These are phyloP conservation scores for Hanseniaspora meyeri DNA, from an alignment of 805 yeast species.

Conservation along the genomic window DNA sequence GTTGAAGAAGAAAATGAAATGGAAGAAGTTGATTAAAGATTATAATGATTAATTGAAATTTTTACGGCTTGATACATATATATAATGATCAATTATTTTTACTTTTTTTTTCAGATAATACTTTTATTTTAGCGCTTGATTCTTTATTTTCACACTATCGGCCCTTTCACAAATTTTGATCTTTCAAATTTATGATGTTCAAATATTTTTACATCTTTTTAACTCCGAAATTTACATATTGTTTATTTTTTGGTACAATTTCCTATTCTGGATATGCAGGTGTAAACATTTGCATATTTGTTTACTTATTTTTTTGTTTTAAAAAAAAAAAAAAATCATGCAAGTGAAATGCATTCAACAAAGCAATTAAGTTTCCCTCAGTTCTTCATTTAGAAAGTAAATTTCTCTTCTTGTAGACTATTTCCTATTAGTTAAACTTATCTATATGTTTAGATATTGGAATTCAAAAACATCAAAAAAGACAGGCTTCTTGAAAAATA, in stretches of 20 bases:
- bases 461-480: neutral
- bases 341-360: neutral
- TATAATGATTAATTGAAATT: neutral
- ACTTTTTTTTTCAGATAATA: neutral
- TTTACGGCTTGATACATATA: neutral
- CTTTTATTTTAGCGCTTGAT: too few relatives aligned
- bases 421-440: neutral
- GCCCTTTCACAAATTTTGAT: neutral
- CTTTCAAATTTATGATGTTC: neutral
- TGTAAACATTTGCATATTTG: neutral
- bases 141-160: too few relatives aligned
- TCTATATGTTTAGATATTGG: too few relatives aligned
- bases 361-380: neutral
- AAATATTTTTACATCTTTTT: neutral
- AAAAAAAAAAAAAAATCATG: neutral
- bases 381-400: too few relatives aligned
- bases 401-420: too few relatives aligned
- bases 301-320: neutral
- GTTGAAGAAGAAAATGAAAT: conserved; percentile 49
- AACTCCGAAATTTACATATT: neutral
- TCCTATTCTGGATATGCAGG: neutral
- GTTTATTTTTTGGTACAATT: neutral
- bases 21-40: conserved; percentile 91
- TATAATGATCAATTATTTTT: neutral
- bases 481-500: too few relatives aligned